Percentiles rank a stretch among this genome's conserved stretches.
These are phyloP conservation scores for Curvularia eragrostidis DNA, from an alignment of 2,329 filamentous ascomycete genomes.

Conservation along the genomic window DNA sequence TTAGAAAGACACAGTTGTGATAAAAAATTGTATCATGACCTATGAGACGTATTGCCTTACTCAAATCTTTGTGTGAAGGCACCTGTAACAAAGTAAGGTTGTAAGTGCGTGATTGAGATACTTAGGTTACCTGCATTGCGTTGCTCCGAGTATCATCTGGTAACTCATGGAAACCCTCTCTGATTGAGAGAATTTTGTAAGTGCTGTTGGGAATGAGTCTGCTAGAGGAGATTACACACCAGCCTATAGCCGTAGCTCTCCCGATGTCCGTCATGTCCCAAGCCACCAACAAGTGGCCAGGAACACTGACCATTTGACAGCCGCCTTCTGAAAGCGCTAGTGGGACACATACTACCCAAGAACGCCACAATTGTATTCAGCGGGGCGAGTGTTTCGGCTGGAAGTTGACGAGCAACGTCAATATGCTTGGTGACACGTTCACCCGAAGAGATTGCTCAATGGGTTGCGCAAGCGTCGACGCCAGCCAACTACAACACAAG, in stretches of 20 bases:
- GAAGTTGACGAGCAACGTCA: conserved; percentile 3
- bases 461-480: not conserved
- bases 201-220: not conserved
- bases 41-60: conserved; percentile 4
- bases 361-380: conserved; percentile 29
- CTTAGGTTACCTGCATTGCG: conserved; percentile 7
- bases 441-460: conserved; percentile 11
- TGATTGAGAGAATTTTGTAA: conserved; percentile 2
- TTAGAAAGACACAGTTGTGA: conserved; percentile 2
- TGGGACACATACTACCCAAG: conserved; percentile 16
- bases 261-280: conserved; percentile 7
- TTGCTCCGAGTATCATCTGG: not conserved
- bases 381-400: conserved; percentile 8
- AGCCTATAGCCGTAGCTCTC: conserved; percentile 5
- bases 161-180: not conserved
- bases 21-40: conserved; percentile 9
- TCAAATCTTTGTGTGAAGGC: conserved; percentile 16
- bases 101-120: conserved; percentile 22
- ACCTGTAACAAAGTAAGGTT: conserved; percentile 20
- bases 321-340: conserved; percentile 19
- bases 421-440: conserved; percentile 13
- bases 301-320: conserved; percentile 20
- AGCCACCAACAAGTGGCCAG: conserved; percentile 10
- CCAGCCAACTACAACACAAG: conserved; percentile 7
- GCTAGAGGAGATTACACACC: not conserved